Evolutionary conservation across 1,139 yeast genomes (phyloP), one percentile per base, ranked within the genome.

Genomic region (Diutina siamensis): DNA sequence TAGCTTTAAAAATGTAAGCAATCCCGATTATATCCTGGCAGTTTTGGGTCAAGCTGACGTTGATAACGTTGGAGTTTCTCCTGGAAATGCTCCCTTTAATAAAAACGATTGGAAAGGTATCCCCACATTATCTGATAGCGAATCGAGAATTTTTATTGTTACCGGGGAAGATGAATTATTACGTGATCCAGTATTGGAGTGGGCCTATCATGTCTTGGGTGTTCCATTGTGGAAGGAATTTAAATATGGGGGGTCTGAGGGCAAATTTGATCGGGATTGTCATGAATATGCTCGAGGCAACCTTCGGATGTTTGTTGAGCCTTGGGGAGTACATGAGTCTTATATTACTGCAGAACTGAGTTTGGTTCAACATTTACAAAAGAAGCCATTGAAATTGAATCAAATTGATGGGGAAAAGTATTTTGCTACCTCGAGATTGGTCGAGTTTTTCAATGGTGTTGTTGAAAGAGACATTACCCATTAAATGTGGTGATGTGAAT

Each of bases 321-420:
- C 74, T 1, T 63, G 64, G 65, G 76, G 76, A 2, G 57, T 68
- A 21, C 76, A 71, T 53, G 75, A 68, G 52, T 50, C 68, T 0
- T 46, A 54, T 27, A 59, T 69, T 40, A 62, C 65, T 50, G 58
- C 65, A 47, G 75, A 70, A 57, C 61, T 47, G 47, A 40, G 4
- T 44, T 54, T 4, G 46, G 52, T n/a, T 13, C 34, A 40, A 45
- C 2, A 45, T 2, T 25, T 38, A 20, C 20, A 22, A 5, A 18
- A 15, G 45, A 36, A 46, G 22, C 44, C 28, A 28, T 35, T 46
- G n/a, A 34, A 44, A 4, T 40, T 55, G n/a, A 46, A 46, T 5
- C 52, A 53, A 5, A 32, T 62, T 4, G 58, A 61, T 46, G 44
- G 46, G n/a, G 35, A 35, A 4, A 44, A 46, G 45, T 52, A 47